Evolutionary conservation across 163 green algal species (phyloP), one percentile per base, ranked within the genome.

Genomic region (Trebouxiophyceae sp.): DNA sequence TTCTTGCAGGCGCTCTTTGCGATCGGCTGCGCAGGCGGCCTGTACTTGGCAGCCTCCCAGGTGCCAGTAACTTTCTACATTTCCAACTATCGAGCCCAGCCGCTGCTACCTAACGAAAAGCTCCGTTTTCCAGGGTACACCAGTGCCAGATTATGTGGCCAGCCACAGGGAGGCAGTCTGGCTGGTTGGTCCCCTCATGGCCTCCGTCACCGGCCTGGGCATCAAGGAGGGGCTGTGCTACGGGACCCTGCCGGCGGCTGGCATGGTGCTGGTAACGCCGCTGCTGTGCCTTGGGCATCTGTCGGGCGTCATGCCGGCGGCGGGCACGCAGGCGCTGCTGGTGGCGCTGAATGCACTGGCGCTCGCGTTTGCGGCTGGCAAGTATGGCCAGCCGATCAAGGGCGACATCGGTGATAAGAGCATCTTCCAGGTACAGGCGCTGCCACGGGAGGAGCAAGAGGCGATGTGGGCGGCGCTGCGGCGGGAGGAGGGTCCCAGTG

Each of bases 191-290:
- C 92, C 92, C 0, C 63, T 91, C 1, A 96, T 96, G 71, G 87
- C 0, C 23, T 29, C 60, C 5, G 63, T 96, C 39, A 96, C 92
- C 16, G 84, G 84, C 6, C 56, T 94, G 12, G 77, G 78, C 0
- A 86, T 92, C 68, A 92, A 94, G 73, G 88, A 96, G 75, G 89
- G 85, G 0, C 29, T 95, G 5, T 97, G 91, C 70, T 97, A 96
- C 69, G 84, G 83, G 33, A 96, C 95, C 70, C 46, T 59, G 5
- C 91, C 97, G 70, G 85, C 83, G 1, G 82, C 75, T 5, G 67
- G 61, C 0, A 72, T 97, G n/a, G 78, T 89, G 22, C 69, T 91
- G 4, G 45, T 86, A 2, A 76, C 88, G 22, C 91, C 91, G 0
- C 23, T 72, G n/a, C 67, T 83, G 33, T 68, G 87, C 23, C 71